phyloP scores from a whole-genome alignment of 1,284 basidiomycete species.

The Mycosarcoma mackinlayi region DNA sequence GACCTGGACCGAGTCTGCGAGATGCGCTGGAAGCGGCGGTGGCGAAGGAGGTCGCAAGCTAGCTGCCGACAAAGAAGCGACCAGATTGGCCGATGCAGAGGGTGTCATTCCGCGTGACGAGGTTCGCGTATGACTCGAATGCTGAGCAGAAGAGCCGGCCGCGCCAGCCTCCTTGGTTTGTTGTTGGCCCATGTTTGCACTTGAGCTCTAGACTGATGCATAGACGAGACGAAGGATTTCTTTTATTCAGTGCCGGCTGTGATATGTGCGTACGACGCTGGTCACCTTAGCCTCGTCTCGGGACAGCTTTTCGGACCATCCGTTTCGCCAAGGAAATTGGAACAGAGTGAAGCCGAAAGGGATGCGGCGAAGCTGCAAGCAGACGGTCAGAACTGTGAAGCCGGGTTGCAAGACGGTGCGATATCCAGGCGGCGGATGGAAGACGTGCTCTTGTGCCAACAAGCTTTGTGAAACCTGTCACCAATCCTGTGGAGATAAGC shows the following conservation, averaged over 20 bases:
- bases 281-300: background rate
- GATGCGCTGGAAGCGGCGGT: slow-evolving; percentile 38
- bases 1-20: slow-evolving; percentile 61
- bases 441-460: too few species aligned
- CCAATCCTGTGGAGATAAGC: too few species aligned
- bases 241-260: background rate
- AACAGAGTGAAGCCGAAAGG: background rate
- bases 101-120: slow-evolving; percentile 40
- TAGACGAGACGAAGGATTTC: background rate
- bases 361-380: background rate
- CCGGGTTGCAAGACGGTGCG: too few species aligned
- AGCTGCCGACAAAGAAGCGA: slow-evolving; percentile 33
- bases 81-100: slow-evolving; percentile 24
- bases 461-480: too few species aligned
- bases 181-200: slow-evolving; percentile 43
- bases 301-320: background rate
- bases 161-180: slow-evolving; percentile 49
- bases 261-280: background rate
- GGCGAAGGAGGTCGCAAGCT: slow-evolving; percentile 35
- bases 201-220: background rate
- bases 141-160: slow-evolving; percentile 13
- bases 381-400: too few species aligned
- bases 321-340: background rate
- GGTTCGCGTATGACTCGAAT: slow-evolving; percentile 20
- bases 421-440: too few species aligned